Conservation (phyloP, 805 yeast species). For the Henningerozyma blattae region DNA sequence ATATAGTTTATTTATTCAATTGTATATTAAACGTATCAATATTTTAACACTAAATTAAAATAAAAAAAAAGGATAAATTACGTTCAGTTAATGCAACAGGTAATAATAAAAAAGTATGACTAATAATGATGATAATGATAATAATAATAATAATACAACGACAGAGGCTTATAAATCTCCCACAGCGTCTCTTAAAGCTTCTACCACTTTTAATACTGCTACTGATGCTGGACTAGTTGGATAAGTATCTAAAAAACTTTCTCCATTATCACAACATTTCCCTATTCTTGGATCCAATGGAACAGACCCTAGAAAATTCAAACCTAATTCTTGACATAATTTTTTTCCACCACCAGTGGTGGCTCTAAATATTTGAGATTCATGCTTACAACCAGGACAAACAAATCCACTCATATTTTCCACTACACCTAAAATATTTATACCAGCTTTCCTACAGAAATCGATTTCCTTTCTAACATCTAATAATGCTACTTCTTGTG, state of each 20-base stretch:
- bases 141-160: too few species aligned
- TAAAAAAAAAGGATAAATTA: too few species aligned
- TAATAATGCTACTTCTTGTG: conserved; percentile 90
- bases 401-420: conserved; percentile 99
- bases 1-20: too few species aligned
- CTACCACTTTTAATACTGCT: conserved; percentile 79
- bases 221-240: conserved; percentile 90
- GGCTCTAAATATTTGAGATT: conserved; percentile 81
- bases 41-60: too few species aligned
- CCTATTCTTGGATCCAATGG: conserved; percentile 97
- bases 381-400: conserved; percentile 87
- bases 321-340: conserved; percentile 64
- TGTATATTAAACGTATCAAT: too few species aligned
- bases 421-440: conserved; percentile 76
- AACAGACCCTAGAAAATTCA: conserved; percentile 80
- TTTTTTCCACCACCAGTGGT: conserved; percentile 95
- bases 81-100: too few species aligned
- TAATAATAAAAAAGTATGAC: too few species aligned
- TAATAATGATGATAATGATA: too few species aligned
- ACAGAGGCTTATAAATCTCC: conserved; percentile 25
- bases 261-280: conserved; percentile 75
- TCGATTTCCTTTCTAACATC: conserved; percentile 95
- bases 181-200: conserved; percentile 46
- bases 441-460: conserved; percentile 84
- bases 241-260: conserved; percentile 64